Base-by-base conservation (phyloP, 2,329 filamentous ascomycete genomes). In the Spiromastix sp. region DNA sequence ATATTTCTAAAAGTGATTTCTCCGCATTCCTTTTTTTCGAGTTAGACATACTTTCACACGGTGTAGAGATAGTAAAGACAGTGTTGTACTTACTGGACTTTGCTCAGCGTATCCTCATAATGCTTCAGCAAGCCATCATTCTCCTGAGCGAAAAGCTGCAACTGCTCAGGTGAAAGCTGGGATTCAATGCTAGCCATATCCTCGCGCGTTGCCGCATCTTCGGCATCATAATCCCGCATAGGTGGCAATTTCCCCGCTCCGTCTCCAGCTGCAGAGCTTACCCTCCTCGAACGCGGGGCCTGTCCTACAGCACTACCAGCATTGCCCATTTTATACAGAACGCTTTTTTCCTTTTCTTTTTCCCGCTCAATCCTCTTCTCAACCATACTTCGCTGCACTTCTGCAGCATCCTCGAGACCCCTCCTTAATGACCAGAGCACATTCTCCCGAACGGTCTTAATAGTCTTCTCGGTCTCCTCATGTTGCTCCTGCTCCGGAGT, bases 71-170 rank as follows among this genome's bases (percentile, higher is more conserved):
- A n/a, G n/a, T n/a, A n/a, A 11, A 26, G n/a, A 25, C 26, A 13
- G 5, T 22, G 6, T n/a, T 12, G 26, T 29, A 71, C 82, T 36
- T 73, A 93, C 84, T 81, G 83, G 46, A 96, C 85, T 71, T 96
- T 91, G 58, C 87, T 81, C 55, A 96, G 66, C n/a, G 84, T 86
- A 61, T 82, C 85, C 59, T 95, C 85, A 59, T 93, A 94, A 60
- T 94, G 84, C 58, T 82, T 83, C 48, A 96, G 70, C 79, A 98
- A 86, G 44, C 85, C 79, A 58, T 86, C 79, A 54, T 96, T 95
- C 54, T 93, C 87, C 60, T 85, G 75, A 48, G 89, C 87, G 63
- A 98, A 96, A 54, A 94, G 74, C 57, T 95, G 89, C 34, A 91
- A 66, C 59, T 96, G 89, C 54, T 95, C 86, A 15, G 78, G 70